Evolutionary conservation across 2,329 filamentous ascomycete species (phyloP).

Genomic region (Cladosporium sp.): DNA sequence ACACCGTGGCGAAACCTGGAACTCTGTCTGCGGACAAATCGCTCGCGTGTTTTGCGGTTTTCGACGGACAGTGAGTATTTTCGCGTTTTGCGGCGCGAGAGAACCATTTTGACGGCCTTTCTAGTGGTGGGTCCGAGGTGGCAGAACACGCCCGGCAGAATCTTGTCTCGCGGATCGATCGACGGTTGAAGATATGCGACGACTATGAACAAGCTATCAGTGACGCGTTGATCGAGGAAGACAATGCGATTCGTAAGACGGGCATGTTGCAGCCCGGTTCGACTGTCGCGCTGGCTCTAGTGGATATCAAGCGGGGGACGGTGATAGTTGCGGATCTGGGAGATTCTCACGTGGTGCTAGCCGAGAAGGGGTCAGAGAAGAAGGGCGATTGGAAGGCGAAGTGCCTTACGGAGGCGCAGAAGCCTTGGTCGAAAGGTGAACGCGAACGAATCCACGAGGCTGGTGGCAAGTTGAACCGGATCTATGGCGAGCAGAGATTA

Average conservation of each 20-base stretch:
- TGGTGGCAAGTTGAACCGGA: slow-evolving; percentile 5
- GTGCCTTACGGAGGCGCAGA: slow-evolving; percentile 1
- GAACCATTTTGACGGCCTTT: background rate
- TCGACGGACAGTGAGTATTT: slow-evolving; percentile 3
- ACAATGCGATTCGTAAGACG: slow-evolving; percentile 1
- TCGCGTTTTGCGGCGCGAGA: background rate
- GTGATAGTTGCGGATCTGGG: slow-evolving; percentile 6
- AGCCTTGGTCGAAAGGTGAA: slow-evolving; percentile 5
- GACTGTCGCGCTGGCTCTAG: background rate
- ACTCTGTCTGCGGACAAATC: background rate
- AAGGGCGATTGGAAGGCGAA: slow-evolving; percentile 9
- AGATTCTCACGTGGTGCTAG: slow-evolving; percentile 6
- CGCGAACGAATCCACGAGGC: slow-evolving; percentile 7
- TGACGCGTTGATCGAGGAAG: slow-evolving; percentile 6
- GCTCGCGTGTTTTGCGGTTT: slow-evolving; percentile 6
- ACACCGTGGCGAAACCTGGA: background rate
- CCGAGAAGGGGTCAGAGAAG: slow-evolving; percentile 1
- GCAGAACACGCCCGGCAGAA: slow-evolving; percentile 2
- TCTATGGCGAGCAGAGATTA: slow-evolving; percentile 6
- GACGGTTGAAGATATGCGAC: slow-evolving; percentile 1
- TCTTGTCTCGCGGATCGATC: slow-evolving; percentile 2
- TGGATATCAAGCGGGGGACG: background rate
- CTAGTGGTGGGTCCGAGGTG: slow-evolving; percentile 5
- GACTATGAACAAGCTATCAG: slow-evolving; percentile 8
- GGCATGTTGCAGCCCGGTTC: slow-evolving; percentile 6